Base-by-base conservation (phyloP, 164 flowering plant genomes). In the Buxus sempervirens region DNA sequence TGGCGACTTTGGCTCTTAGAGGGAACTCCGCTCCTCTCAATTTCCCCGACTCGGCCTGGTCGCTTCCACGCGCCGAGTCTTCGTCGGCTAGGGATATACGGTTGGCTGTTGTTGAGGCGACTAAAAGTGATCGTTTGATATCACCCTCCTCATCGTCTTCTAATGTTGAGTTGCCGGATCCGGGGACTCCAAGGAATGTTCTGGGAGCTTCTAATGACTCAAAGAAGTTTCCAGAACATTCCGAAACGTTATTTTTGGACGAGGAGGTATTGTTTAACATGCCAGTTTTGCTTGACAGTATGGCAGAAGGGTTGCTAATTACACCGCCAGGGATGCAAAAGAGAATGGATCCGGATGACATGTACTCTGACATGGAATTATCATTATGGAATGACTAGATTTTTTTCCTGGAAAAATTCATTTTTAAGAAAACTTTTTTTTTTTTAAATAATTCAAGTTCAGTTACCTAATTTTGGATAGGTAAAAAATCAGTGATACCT, bases 191-290 rank as follows among this genome's bases (percentile, higher is more conserved):
- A n/a, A 36, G 42, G 54, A 63, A 62, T 25, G 20, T 20, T 19
- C 1, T 15, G 2, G 51, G 12, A 15, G 10, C 13, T 45, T 10
- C 38, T 32, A 32, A 32, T 3, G 38, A 32, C 7, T 32, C 38
- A 32, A 32, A 7, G 38, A 32, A 32, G 38, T 3, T 32, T 32
- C 26, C 4, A 19, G 65, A 68, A 42, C 15, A 32, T n/a, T 18
- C 57, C 6, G 1, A 42, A 13, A 20, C 54, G 24, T 12, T 45
- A 10, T 45, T 76, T 32, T 4, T 78, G 73, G 86, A 84, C 27
- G 88, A 84, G 70, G 88, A 82, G 67, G 86, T 67, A 36, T 45
- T 81, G 70, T 83, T 81, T 62, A 81, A 83, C 56, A 79, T 79
- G 84, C 86, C 79, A 0, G 77, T 65, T 45, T 51, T 81, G 20